Conservation (phyloP, 306 rosid genomes). For the Senna siamea region DNA sequence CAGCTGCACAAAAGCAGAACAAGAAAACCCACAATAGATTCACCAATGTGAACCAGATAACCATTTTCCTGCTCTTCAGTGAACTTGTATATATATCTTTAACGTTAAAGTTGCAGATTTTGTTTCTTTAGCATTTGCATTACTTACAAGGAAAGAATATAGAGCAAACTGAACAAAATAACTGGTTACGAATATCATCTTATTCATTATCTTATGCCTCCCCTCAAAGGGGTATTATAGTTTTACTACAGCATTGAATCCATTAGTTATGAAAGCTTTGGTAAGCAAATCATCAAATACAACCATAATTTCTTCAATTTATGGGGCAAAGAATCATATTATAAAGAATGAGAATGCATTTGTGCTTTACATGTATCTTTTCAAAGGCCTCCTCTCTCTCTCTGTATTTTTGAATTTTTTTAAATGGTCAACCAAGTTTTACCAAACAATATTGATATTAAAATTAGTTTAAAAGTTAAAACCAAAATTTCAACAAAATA, state of each 20-base stretch:
- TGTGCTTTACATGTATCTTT: conserved; percentile 8
- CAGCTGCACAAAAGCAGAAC: conserved; percentile 63
- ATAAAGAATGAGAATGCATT: conserved; percentile 27
- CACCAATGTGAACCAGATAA: conserved; percentile 18
- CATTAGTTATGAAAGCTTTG: conserved; percentile 19
- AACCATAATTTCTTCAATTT: conserved; percentile 19
- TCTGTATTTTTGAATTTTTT: conserved; percentile 11
- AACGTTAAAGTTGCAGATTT: conserved; percentile 1
- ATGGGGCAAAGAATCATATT: not conserved
- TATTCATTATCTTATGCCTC: conserved; percentile 8
- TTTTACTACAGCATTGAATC: conserved; percentile 25
- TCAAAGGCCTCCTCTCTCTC: not conserved
- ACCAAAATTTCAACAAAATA: conserved; percentile 18
- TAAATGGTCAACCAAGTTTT: not conserved
- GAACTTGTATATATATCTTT: conserved; percentile 25
- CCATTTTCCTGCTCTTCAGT: not conserved
- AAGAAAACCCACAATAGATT: conserved; percentile 23
- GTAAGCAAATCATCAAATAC: conserved; percentile 24
- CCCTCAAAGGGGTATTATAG: conserved; percentile 3
- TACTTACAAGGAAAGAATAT: conserved; percentile 4
- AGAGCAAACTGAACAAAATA: conserved; percentile 24
- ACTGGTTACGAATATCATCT: not conserved
- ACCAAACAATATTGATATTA: conserved; percentile 12
- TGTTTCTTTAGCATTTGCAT: conserved; percentile 29
- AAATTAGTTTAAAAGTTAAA: conserved; percentile 10